Conservation (phyloP, 768 basidiomycete genomes). For the Lentinula raphanica region DNA sequence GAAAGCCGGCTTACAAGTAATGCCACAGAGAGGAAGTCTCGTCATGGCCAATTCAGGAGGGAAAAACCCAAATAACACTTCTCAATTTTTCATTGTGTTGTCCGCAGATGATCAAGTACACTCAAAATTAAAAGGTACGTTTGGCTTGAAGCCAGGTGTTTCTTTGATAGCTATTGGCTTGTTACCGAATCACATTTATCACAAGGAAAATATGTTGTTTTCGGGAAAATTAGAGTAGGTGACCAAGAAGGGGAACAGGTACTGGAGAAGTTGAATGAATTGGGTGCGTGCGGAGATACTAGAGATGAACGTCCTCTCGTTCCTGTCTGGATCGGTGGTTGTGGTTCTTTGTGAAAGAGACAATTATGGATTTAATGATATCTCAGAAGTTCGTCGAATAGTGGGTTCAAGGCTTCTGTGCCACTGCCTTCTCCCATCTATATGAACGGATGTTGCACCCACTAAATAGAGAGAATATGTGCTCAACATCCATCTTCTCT, state of each 20-base stretch:
- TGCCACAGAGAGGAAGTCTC: conserved; percentile 36
- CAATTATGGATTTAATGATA: neutral
- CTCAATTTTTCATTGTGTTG: conserved; percentile 47
- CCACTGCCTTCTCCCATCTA: neutral
- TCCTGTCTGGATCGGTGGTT: conserved; percentile 7
- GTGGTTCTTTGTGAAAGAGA: neutral
- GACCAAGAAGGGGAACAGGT: conserved; percentile 44
- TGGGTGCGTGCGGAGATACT: conserved; percentile 17
- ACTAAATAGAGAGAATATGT: no score
- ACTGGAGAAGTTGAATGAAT: conserved; percentile 51
- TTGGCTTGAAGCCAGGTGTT: neutral
- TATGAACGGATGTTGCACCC: no score
- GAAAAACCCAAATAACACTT: conserved; percentile 36
- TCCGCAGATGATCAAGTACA: conserved; percentile 34
- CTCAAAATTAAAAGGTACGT: conserved; percentile 37
- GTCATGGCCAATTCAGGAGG: conserved; percentile 51
- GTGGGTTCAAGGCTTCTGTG: neutral
- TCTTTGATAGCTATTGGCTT: neutral
- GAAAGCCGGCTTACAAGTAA: conserved; percentile 41
- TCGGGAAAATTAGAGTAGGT: conserved; percentile 9
- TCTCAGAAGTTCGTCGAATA: neutral
- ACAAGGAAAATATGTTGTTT: conserved; percentile 12
- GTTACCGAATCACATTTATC: no score
- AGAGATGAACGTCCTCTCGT: neutral
- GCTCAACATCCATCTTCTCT: neutral